Evolutionary conservation across 73 alveolate genomes (phyloP).

Genomic region (Paramecium octaurelia): DNA sequence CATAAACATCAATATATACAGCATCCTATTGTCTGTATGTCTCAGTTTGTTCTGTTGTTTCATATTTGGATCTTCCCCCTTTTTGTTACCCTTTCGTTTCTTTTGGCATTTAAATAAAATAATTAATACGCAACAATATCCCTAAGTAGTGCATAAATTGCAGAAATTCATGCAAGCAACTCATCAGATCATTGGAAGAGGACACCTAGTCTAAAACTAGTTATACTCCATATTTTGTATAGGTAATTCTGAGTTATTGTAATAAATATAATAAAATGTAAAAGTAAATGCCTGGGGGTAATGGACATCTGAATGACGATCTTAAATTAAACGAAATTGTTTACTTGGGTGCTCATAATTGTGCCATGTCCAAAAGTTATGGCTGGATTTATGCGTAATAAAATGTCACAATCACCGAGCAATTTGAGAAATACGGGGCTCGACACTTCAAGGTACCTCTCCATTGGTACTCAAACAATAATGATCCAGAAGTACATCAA

Average conservation of each 20-base stretch:
- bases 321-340: not conserved
- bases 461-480: not conserved
- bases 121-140: not conserved
- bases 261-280: not conserved
- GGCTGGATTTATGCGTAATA: constrained; percentile 26
- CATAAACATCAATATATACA: not conserved
- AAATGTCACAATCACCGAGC: constrained; percentile 31
- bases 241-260: not conserved
- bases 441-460: constrained; percentile 28
- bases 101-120: not conserved
- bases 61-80: constrained; percentile 50
- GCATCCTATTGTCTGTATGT: constrained; percentile 47
- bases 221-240: not conserved
- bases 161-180: not conserved
- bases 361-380: constrained; percentile 2
- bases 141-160: not conserved
- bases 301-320: not conserved
- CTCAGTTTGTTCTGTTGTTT: constrained; percentile 54
- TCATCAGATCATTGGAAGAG: not conserved
- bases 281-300: not conserved
- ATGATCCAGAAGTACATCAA: not conserved
- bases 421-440: constrained; percentile 35
- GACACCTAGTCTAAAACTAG: not conserved
- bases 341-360: not conserved
- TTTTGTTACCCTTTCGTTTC: not conserved